phyloP scores from a whole-genome alignment of 176 grass and related monocot genomes.

The Bothriochloa decipiens region DNA sequence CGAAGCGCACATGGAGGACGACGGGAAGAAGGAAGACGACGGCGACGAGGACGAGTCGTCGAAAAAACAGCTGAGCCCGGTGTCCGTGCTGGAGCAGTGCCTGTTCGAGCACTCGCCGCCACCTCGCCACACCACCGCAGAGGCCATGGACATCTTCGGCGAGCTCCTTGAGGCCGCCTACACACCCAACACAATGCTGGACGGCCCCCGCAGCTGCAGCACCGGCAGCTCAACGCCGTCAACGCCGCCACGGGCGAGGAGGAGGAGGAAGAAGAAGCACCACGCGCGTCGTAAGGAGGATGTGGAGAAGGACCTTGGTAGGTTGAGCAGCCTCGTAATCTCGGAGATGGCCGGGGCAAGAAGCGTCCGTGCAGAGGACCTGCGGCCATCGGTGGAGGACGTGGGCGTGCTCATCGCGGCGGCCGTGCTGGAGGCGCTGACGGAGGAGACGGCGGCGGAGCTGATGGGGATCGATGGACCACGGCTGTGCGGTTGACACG shows the following conservation, averaged over 20 bases:
- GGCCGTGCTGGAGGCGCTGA: constrained; percentile 37
- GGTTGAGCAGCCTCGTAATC: neutral
- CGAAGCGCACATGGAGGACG: neutral
- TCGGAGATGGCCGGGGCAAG: constrained; percentile 3
- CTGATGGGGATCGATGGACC: neutral
- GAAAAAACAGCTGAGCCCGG: constrained; percentile 51
- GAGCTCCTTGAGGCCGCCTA: constrained; percentile 20
- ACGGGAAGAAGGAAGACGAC: neutral
- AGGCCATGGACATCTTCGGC: constrained; percentile 25
- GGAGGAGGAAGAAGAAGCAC: neutral
- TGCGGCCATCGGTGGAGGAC: neutral
- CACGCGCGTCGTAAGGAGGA: neutral
- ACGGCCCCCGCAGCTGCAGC: neutral
- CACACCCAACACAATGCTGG: constrained; percentile 5
- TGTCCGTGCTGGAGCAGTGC: constrained; percentile 49
- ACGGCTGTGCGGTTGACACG: neutral
- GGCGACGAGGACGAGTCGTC: neutral
- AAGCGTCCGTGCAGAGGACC: neutral
- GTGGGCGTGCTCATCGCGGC: constrained; percentile 22
- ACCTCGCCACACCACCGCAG: no score
- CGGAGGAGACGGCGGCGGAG: constrained; percentile 45
- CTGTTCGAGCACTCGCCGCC: constrained; percentile 30
- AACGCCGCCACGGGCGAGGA: neutral
- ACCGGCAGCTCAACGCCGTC: neutral
- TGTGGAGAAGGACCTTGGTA: neutral